Conservation (phyloP, 495 filamentous ascomycete species). For the Letharia columbiana region DNA sequence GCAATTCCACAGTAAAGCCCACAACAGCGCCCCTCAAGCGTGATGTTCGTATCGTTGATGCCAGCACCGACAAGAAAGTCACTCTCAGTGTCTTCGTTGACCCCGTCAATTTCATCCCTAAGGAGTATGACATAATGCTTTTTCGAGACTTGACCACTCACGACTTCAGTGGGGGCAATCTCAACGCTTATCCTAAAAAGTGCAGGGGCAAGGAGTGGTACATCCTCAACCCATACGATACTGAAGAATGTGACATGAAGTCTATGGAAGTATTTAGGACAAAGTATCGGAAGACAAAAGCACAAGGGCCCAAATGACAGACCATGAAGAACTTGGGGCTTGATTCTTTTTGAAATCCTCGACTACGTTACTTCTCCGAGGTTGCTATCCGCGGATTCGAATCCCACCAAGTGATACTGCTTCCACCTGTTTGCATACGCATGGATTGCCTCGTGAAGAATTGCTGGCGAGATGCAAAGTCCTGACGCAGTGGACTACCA, state of each 20-base stretch:
- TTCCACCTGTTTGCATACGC: constrained; percentile 1
- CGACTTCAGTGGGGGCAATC: constrained; percentile 19
- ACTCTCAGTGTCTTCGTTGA: constrained; percentile 25
- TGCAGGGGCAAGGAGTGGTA: constrained; percentile 26
- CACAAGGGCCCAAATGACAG: neutral
- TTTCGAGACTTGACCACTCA: constrained; percentile 25
- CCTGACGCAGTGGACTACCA: neutral
- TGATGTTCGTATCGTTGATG: constrained; percentile 25
- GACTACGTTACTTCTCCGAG: neutral
- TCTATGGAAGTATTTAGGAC: neutral
- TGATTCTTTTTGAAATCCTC: neutral
- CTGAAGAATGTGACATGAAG: neutral
- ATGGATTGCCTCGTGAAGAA: neutral
- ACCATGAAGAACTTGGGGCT: neutral
- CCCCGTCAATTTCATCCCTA: constrained; percentile 22
- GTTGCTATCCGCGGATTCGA: neutral
- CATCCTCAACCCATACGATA: constrained; percentile 19
- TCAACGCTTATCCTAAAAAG: constrained; percentile 24
- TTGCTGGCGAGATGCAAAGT: neutral
- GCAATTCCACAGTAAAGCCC: constrained; percentile 18
- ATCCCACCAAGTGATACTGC: constrained; percentile 6
- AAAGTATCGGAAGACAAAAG: neutral
- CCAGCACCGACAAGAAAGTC: constrained; percentile 22
- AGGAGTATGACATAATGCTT: constrained; percentile 24
- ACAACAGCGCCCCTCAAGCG: constrained; percentile 21